Conservation (phyloP, 2,329 filamentous ascomycete genomes). For the Lecanicillium sp. region DNA sequence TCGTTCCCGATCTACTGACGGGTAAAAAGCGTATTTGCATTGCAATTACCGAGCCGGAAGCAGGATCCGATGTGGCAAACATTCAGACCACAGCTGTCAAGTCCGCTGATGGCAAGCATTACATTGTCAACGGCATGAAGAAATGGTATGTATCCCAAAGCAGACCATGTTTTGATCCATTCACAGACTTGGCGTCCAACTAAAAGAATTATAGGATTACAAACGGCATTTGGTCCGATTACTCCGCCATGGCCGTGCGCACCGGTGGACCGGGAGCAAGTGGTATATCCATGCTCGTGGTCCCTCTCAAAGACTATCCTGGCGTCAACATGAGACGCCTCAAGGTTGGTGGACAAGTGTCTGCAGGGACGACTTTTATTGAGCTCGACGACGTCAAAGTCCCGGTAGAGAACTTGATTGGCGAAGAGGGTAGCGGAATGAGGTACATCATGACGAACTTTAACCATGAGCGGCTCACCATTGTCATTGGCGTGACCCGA, state of each 20-base stretch:
- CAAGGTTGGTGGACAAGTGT: slow-evolving; percentile 54
- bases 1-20: slow-evolving; percentile 59
- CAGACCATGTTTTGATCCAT: too few relatives aligned
- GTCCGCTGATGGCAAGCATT: slow-evolving; percentile 54
- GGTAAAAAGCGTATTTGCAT: slow-evolving; percentile 63
- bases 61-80: slow-evolving; percentile 66
- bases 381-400: slow-evolving; percentile 45
- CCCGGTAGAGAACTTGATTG: slow-evolving; percentile 42
- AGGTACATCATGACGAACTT: slow-evolving; percentile 32
- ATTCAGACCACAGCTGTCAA: slow-evolving; percentile 60
- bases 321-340: slow-evolving; percentile 31
- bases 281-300: slow-evolving; percentile 48
- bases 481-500: slow-evolving; percentile 9
- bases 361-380: slow-evolving; percentile 51
- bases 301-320: slow-evolving; percentile 29
- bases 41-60: slow-evolving; percentile 68
- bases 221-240: slow-evolving; percentile 51
- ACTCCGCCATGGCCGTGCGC: slow-evolving; percentile 53
- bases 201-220: slow-evolving; percentile 37
- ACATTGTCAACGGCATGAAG: slow-evolving; percentile 67
- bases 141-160: slow-evolving; percentile 47
- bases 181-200: too few relatives aligned
- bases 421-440: slow-evolving; percentile 45
- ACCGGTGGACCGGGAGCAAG: slow-evolving; percentile 43
- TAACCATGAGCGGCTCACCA: slow-evolving; percentile 39